phyloP scores from a whole-genome alignment of 2,329 filamentous ascomycete genomes.

The Botryotinia calthae region DNA sequence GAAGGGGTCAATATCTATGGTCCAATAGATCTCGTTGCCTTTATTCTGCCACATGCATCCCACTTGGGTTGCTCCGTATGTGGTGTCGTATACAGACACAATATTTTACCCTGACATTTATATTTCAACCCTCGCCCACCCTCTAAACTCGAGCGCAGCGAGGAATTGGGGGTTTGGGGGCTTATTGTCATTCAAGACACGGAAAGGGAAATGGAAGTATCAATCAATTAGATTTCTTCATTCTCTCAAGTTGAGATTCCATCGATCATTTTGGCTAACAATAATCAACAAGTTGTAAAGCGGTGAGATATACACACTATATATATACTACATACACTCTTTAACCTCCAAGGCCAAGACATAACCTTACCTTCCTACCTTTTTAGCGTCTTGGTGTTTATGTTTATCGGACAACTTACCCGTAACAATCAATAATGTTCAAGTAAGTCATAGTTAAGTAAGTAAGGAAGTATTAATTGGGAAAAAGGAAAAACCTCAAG shows the following conservation, averaged over 20 bases:
- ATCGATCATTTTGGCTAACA: neutral
- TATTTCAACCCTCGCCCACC: neutral
- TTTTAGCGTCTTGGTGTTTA: slow-evolving; percentile 12
- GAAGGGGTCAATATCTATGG: neutral
- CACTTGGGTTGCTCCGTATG: neutral
- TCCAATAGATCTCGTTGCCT: neutral
- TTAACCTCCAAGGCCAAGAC: neutral
- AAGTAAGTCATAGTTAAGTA: neutral
- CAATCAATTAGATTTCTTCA: neutral
- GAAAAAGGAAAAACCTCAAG: neutral
- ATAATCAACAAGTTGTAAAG: neutral
- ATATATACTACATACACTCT: neutral
- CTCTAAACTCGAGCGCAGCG: neutral
- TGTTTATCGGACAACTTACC: neutral
- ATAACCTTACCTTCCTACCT: neutral
- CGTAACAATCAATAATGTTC: neutral
- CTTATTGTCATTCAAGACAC: neutral
- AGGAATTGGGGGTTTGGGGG: neutral
- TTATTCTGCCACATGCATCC: neutral
- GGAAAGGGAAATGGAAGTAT: too few relatives aligned
- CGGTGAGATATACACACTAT: neutral
- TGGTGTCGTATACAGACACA: neutral
- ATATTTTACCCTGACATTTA: neutral
- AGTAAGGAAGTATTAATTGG: neutral
- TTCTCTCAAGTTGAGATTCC: neutral